Evolutionary conservation across 2,329 filamentous ascomycete genomes (phyloP).

Genomic region (Arthrobotrys entomopaga): DNA sequence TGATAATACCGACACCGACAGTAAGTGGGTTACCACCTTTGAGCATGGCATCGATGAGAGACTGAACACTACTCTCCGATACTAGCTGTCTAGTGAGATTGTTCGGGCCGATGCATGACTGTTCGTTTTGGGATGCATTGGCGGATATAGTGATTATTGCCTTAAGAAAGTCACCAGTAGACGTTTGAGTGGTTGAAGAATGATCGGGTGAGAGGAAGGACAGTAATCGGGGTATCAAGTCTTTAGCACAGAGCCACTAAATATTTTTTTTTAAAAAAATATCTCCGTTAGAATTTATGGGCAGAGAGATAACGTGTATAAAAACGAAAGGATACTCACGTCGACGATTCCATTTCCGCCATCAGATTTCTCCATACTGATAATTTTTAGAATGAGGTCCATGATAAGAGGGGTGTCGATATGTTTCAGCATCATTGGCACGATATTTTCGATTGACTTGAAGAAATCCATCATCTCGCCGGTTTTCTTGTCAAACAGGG

Average conservation of each 20-base stretch:
- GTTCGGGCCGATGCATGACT: slow-evolving; percentile 98
- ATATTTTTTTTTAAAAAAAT: no score
- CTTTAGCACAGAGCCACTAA: slow-evolving; percentile 89
- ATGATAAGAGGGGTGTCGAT: slow-evolving; percentile 98
- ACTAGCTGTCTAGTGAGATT: slow-evolving; percentile 95
- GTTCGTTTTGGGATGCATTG: slow-evolving; percentile 96
- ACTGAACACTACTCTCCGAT: slow-evolving; percentile 82
- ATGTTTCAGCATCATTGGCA: slow-evolving; percentile 87
- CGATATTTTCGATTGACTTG: slow-evolving; percentile 81
- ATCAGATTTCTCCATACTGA: slow-evolving; percentile 92
- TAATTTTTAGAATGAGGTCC: slow-evolving; percentile 95
- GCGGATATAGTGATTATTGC: slow-evolving; percentile 99
- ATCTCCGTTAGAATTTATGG: no score
- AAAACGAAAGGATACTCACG: slow-evolving; percentile 67
- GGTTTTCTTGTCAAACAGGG: slow-evolving; percentile 96
- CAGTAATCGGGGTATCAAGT: slow-evolving; percentile 85
- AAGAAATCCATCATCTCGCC: slow-evolving; percentile 94
- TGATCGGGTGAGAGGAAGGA: slow-evolving; percentile 87
- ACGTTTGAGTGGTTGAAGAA: slow-evolving; percentile 90
- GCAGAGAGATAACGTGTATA: neutral
- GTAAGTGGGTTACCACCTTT: slow-evolving; percentile 92
- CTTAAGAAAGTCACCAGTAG: slow-evolving; percentile 96
- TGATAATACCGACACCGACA: slow-evolving; percentile 95
- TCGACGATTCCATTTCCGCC: slow-evolving; percentile 93
- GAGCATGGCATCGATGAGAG: slow-evolving; percentile 90